Evolutionary conservation across 169 alveolate species (phyloP), one percentile per base, ranked within the genome.

Genomic region (Cryptosporidium meleagridis): DNA sequence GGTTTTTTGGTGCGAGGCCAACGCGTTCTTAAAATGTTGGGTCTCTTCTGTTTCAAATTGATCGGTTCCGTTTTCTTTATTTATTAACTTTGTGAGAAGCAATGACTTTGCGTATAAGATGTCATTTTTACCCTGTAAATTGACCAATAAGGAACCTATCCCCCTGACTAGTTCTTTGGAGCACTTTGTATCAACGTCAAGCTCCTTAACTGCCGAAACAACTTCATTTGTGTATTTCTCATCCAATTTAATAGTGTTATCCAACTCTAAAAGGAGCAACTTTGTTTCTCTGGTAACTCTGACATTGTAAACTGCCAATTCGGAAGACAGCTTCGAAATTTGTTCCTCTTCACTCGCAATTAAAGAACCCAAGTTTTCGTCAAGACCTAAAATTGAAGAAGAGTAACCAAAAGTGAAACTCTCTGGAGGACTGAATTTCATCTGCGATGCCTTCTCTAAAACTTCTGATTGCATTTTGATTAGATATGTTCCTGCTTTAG

Each of bases 101-200:
- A 71, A 21, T 23, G 69, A n/a, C 45, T 71, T 71, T 3, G 85
- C 35, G 23, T 35, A n/a, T 35, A 71, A 35, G 2, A 48, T 69
- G 3, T 71, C 85, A 31, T 71, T 71, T 35, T 71, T 71, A 37
- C 67, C n/a, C 31, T 71, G 85, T 3, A 71, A 35, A 51, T 35
- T 45, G 9, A 55, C 67, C 0, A 71, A 55, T 0, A 55, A 26
- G 16, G 51, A 71, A 51, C 61, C 68, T 1, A 33, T n/a, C 2
- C 67, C 44, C 0, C 8, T 16, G 6, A 31, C 29, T 1, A 71
- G 1, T 21, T 39, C 68, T 2, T 2, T 4, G 5, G 85, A 71
- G 18, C 85, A 71, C 8, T 29, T 23, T 33, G 7, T 29, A 21
- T 65, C 72, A 37, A 29, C 6, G 3, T n/a, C 33, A 10, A 65